Evolutionary conservation across 2,329 filamentous ascomycete genomes (phyloP).

Genomic region (Tolypocladium ovalisporum): DNA sequence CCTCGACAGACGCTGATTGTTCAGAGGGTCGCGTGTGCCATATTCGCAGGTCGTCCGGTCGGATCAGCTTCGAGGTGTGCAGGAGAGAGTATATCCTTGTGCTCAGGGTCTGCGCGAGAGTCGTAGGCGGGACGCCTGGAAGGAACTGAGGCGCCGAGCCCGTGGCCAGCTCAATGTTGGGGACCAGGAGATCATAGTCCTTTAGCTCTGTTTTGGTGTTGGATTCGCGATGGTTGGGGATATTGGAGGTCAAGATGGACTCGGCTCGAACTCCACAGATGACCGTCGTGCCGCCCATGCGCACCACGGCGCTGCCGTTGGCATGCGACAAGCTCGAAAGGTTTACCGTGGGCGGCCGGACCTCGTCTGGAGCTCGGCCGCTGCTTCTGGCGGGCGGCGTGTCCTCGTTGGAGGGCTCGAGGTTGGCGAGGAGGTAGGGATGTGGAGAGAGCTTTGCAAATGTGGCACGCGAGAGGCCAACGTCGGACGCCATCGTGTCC

Average conservation of each 20-base stretch:
- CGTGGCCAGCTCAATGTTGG: constrained; percentile 86
- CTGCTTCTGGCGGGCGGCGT: constrained; percentile 60
- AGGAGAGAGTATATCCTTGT: constrained; percentile 69
- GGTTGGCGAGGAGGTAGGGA: constrained; percentile 81
- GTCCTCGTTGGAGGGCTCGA: constrained; percentile 47
- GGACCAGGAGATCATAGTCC: constrained; percentile 68
- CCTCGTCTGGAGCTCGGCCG: constrained; percentile 59
- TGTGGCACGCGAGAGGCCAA: constrained; percentile 48
- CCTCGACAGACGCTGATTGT: constrained; percentile 34
- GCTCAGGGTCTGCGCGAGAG: constrained; percentile 74
- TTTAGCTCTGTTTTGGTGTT: constrained; percentile 36
- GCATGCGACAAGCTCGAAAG: constrained; percentile 77
- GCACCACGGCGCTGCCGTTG: constrained; percentile 80
- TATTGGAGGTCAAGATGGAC: constrained; percentile 63
- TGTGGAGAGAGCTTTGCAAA: constrained; percentile 87
- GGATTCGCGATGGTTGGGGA: constrained; percentile 51
- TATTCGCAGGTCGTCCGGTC: constrained; percentile 61
- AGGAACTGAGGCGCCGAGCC: constrained; percentile 80
- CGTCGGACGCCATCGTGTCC: constrained; percentile 17
- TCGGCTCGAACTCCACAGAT: constrained; percentile 88
- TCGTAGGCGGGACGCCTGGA: constrained; percentile 70
- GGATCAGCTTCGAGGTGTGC: constrained; percentile 58
- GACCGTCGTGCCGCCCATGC: constrained; percentile 83
- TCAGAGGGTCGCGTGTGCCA: constrained; percentile 46
- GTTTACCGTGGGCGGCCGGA: constrained; percentile 66